Conservation (phyloP, 306 rosid species). For the Acmispon strigosus region DNA sequence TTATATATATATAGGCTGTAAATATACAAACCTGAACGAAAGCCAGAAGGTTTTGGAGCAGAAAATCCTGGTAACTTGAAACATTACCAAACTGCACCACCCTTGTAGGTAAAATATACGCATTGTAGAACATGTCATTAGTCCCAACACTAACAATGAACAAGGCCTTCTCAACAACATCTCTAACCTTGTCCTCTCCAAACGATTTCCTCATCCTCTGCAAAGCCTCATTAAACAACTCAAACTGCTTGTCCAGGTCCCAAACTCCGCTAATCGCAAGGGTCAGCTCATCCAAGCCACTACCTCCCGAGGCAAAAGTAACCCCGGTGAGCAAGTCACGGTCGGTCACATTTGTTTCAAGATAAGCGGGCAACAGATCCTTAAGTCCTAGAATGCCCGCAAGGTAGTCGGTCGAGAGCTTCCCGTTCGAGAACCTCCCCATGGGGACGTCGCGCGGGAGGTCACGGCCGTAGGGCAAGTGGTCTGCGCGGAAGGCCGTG, state of each 20-base stretch:
- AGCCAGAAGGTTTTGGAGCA: conserved; percentile 10
- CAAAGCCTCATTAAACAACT: conserved; percentile 17
- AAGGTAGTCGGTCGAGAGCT: conserved; percentile 22
- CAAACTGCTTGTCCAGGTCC: conserved; percentile 5
- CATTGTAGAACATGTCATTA: conserved; percentile 27
- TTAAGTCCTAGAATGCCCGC: conserved; percentile 27
- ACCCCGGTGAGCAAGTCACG: conserved; percentile 25
- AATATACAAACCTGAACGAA: conserved; percentile 17
- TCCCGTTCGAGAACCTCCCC: conserved; percentile 33
- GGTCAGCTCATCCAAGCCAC: conserved; percentile 24
- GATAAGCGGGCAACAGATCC: conserved; percentile 27
- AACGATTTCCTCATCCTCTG: not conserved
- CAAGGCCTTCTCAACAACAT: conserved; percentile 18
- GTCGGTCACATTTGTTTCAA: not conserved
- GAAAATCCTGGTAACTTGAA: conserved; percentile 7
- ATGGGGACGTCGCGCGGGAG: conserved; percentile 14
- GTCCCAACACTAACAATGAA: conserved; percentile 30
- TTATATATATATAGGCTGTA: too few relatives aligned
- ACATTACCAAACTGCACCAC: not conserved
- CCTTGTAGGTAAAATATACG: not conserved
- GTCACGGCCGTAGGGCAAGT: conserved; percentile 31
- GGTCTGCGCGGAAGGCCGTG: not conserved
- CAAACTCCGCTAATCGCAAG: not conserved
- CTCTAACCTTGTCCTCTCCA: conserved; percentile 2
- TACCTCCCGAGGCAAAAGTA: conserved; percentile 28